Evolutionary conservation across 202 grass and related monocot genomes (phyloP), one percentile per base, ranked within the genome.

Genomic region (Setaria italica): DNA sequence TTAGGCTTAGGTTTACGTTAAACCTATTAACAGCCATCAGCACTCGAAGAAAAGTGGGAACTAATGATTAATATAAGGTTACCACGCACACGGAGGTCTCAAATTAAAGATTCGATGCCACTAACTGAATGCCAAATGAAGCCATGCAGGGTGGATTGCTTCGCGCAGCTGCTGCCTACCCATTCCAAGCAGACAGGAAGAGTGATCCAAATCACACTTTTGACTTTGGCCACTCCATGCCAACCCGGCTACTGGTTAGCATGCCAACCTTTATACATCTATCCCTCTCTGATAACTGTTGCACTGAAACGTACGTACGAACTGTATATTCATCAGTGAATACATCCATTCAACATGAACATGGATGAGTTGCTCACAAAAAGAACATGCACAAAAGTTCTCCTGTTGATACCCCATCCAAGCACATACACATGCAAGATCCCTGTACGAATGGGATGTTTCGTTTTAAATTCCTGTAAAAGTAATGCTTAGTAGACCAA

Each of bases 101-200:
- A 14, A 67, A 25, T 25, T 25, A 25, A 57, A 76, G 41, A 87
- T 81, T 82, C 78, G 70, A 59, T 21, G 33, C 78, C 60, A 77
- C 35, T 66, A 65, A 9, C 67, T 67, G 46, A 19, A 57, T 35
- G 57, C 17, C 74, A 84, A 83, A 78, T 72, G 16, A 56, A 77
- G 48, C 55, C 66, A 78, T 83, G 48, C 57, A 84, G 17, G 34
- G 32, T 45, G 48, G 74, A 37, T 33, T 58, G 50, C 17, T 64
- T 35, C 19, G 19, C 11, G 5, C 14, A 41, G 9, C 67, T 20
- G 41, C 56, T 41, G 39, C 10, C 6, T 34, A 9, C 60, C 37
- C 13, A 76, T 62, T 81, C 82, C 77, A 62, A 81, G 17, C 7
- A 89, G 70, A 70, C 53, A 62, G 60, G 87, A 80, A 68, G 69